Base-by-base conservation (phyloP, 768 basidiomycete genomes). In the Boletus rubescentipes region DNA sequence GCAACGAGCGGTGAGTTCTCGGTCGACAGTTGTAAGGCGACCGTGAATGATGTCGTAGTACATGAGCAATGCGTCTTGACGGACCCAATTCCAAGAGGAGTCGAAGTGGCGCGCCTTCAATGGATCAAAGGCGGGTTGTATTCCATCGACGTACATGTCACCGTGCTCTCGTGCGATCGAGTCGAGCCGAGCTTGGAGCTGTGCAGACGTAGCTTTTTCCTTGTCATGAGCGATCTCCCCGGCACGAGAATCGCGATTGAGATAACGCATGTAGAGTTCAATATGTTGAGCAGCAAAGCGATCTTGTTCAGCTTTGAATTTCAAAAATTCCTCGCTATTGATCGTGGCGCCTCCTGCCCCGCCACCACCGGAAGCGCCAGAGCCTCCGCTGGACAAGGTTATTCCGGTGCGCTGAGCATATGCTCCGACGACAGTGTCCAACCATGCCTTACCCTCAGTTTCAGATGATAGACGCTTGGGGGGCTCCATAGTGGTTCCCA, bases 31-130 rank as follows among this genome's bases (percentile, higher is more conserved):
- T 21, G 88, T 94, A 51, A 97, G 83, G 41, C 89, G 86, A 44
- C 97, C 97, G 61, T 94, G 93, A 63, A 99, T 93, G 74, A 99
- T 97, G 70, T 98, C 96, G 73, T 95, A 98, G 76, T 87, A 98
- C 93, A 99, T 95, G 55, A 93, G 77, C 26, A 98, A 78, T 15
- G 94, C 93, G 57, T 97, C 95, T 75, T 99, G 97, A 55, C 96
- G 87, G 41, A 89, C 96, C 97, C 97, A 99, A 68, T 99, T 99
- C 97, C 96, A 99, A 7, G 90, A 93, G 2, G 96, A 98, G 69
- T 98, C 95, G 78, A 99, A 98, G 68, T 89, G 94, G 42, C 97
- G 91, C 12, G 95, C 97, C 73, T 99, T 98, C 64, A 98, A 79
- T 3, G 91, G 87, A 66, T 96, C 92, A 72, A 99, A 99, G 53